phyloP scores from a whole-genome alignment of 345 rosid species.

The Lepidium sativum region DNA sequence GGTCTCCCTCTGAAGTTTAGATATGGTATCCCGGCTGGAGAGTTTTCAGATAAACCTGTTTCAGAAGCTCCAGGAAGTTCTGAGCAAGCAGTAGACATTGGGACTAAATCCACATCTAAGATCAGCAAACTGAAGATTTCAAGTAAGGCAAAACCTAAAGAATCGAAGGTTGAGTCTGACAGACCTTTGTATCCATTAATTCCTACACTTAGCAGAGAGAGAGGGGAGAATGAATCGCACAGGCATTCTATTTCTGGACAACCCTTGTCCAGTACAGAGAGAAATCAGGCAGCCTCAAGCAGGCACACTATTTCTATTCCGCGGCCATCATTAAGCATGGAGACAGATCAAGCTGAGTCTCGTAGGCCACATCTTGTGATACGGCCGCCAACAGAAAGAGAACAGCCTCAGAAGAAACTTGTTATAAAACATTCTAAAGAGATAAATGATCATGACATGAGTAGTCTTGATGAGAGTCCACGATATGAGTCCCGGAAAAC shows the following conservation, averaged over 20 bases:
- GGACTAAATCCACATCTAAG: constrained; percentile 42
- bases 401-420: constrained; percentile 64
- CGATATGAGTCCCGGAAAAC: constrained; percentile 62
- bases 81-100: constrained; percentile 45
- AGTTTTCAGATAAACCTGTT: constrained; percentile 40
- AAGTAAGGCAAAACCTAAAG: constrained; percentile 57
- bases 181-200: constrained; percentile 44
- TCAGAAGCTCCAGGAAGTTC: constrained; percentile 42
- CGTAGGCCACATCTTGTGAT: constrained; percentile 71
- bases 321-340: constrained; percentile 47
- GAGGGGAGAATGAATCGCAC: constrained; percentile 47
- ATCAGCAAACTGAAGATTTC: constrained; percentile 65
- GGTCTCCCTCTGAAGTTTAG: constrained; percentile 66
- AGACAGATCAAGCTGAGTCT: constrained; percentile 50
- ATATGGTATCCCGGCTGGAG: constrained; percentile 50
- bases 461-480: constrained; percentile 62
- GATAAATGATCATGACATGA: constrained; percentile 54
- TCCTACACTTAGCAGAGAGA: constrained; percentile 47
- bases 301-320: constrained; percentile 50
- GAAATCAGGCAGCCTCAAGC: constrained; percentile 44
- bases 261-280: constrained; percentile 42
- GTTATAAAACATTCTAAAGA: constrained; percentile 73
- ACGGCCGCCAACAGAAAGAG: constrained; percentile 74
- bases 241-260: constrained; percentile 58
- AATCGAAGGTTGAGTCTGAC: constrained; percentile 38